Base-by-base conservation (phyloP, 805 yeast species). In the Zygotorulaspora florentina region DNA sequence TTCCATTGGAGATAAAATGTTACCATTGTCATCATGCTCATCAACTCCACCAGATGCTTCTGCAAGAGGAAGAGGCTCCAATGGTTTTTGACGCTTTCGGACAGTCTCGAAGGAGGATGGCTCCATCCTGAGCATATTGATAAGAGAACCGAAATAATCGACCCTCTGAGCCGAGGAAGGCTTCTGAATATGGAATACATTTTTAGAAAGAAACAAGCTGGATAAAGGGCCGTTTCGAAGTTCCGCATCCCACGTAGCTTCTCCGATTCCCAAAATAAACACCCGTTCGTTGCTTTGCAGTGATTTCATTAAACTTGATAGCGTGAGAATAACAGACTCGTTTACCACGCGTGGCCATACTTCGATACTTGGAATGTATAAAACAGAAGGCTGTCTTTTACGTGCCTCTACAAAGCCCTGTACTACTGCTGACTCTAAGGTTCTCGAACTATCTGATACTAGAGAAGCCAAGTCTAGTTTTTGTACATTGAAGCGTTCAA, bases 401-500 rank as follows among this genome's bases (percentile, higher is more conserved):
- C 86, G 78, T 5, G 95, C 93, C 66, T 93, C 99, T 17, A 85
- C 72, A 57, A 93, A 83, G 34, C 85, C 75, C 60, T 87, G 96
- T 25, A 91, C 86, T 16, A 89, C 74, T 1, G 85, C 76, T 58
- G 87, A 84, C 62, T 93, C 99, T 1, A 91, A 82, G 0, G 95
- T 79, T 56, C 87, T 71, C 0, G 88, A 79, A 7, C 91, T 73
- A 56, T 91, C 97, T 11, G 88, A 80, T 51, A 81, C 80, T 44
- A 93, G 61, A 7, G 83, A 74, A 1, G 89, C 85, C 46, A 93
- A 69, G 61, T 93, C 99, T 35, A 93, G 71, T 1, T 85, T 78
- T 62, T 93, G 97, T 11, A 88, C 82, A 58, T 88, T 91, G 57
- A 83, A 87, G 0, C 96, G 96, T 66, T 93, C 99, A 42, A 93